Evolutionary conservation across 257 asterid species (phyloP).

Genomic region (Datura wrightii): DNA sequence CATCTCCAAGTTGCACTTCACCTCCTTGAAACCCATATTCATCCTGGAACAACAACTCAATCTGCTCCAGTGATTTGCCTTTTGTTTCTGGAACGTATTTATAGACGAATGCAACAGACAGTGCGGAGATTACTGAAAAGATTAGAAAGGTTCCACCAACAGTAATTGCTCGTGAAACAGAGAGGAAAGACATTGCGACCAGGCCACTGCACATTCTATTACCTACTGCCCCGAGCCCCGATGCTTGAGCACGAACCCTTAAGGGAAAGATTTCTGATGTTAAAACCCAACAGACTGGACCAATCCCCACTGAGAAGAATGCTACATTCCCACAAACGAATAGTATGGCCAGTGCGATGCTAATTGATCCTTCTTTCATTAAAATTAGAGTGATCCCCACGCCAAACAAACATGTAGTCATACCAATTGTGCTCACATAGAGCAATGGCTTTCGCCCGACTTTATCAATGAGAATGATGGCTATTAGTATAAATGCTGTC

Average conservation of each 20-base stretch:
- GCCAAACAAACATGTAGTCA: constrained; percentile 75
- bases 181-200: constrained; percentile 87
- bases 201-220: constrained; percentile 91
- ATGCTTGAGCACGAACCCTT: constrained; percentile 84
- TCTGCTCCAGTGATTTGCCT: constrained; percentile 92
- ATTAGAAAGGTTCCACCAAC: constrained; percentile 77
- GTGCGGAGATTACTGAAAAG: constrained; percentile 62
- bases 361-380: constrained; percentile 51
- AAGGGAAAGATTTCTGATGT: constrained; percentile 89
- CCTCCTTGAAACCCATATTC: constrained; percentile 49
- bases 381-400: constrained; percentile 58
- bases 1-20: constrained; percentile 76
- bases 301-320: constrained; percentile 84
- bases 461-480: constrained; percentile 77
- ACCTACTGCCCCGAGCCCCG: constrained; percentile 93
- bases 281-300: constrained; percentile 93
- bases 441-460: constrained; percentile 87
- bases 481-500: constrained; percentile 69
- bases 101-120: constrained; percentile 71
- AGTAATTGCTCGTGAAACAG: constrained; percentile 66
- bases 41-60: constrained; percentile 70
- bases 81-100: constrained; percentile 77
- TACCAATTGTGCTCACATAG: constrained; percentile 86
- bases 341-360: constrained; percentile 54
- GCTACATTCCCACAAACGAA: constrained; percentile 86